Evolutionary conservation across 2,329 filamentous ascomycete genomes (phyloP).

Genomic region (Helotiales sp.): DNA sequence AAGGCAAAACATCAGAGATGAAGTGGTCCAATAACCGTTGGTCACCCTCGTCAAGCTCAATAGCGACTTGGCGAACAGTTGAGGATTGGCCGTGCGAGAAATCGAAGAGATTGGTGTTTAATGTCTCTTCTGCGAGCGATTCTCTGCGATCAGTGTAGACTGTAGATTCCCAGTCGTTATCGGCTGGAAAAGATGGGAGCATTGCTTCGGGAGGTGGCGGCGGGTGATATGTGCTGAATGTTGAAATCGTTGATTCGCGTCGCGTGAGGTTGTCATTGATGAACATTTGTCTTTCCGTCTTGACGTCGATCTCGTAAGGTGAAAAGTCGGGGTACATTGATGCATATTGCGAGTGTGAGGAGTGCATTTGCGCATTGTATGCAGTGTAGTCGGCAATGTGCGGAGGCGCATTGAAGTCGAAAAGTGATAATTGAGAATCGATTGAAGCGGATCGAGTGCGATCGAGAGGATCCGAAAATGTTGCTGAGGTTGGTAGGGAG

Average conservation of each 20-base stretch:
- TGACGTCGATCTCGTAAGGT: conserved; percentile 93
- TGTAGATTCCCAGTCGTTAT: conserved; percentile 72
- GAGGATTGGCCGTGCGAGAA: conserved; percentile 69
- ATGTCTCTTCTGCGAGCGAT: conserved; percentile 58
- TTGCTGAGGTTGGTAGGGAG: conserved; percentile 78
- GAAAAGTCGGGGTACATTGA: conserved; percentile 57
- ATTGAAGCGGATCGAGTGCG: conserved; percentile 75
- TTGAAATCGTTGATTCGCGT: conserved; percentile 84
- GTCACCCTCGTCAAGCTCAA: conserved; percentile 86
- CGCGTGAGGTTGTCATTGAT: conserved; percentile 87
- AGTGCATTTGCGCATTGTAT: conserved; percentile 63
- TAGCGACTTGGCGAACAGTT: conserved; percentile 65
- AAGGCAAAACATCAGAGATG: conserved; percentile 80
- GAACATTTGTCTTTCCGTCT: conserved; percentile 92
- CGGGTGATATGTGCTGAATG: conserved; percentile 86
- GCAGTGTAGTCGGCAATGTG: conserved; percentile 55
- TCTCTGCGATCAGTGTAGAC: conserved; percentile 65
- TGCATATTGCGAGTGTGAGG: conserved; percentile 46
- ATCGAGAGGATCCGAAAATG: conserved; percentile 72
- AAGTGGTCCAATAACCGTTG: conserved; percentile 88
- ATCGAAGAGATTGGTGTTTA: conserved; percentile 81
- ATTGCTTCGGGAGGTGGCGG: conserved; percentile 71
- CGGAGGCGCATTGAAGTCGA: conserved; percentile 69
- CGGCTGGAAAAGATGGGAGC: conserved; percentile 62
- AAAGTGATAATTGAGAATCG: conserved; percentile 74